phyloP scores from a whole-genome alignment of 257 asterid genomes.

The Solanum piurae region DNA sequence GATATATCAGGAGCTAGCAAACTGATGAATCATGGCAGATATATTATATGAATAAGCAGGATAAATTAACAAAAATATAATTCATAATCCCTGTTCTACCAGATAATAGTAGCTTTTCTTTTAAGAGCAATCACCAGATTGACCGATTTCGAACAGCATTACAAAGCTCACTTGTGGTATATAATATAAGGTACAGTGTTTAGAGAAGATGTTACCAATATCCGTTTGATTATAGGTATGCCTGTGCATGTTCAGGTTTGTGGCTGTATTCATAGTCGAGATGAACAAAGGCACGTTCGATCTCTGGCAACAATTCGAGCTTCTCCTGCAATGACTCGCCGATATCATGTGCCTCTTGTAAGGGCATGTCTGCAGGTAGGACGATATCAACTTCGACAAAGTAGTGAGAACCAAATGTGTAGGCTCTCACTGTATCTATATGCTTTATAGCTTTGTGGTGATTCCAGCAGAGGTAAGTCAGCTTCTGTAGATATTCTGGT shows the following conservation, averaged over 20 bases:
- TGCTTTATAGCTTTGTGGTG: conserved; percentile 45
- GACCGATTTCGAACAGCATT: not conserved
- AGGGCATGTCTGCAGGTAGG: conserved; percentile 34
- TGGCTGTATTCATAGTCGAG: conserved; percentile 22
- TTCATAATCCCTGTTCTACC: not conserved
- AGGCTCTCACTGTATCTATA: conserved; percentile 44
- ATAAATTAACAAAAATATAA: not conserved
- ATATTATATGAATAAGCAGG: not conserved
- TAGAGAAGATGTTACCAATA: not conserved
- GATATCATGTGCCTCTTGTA: conserved; percentile 44
- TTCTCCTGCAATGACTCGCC: conserved; percentile 51
- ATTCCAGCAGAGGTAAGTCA: conserved; percentile 50
- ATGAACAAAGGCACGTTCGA: conserved; percentile 28
- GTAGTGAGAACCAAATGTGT: conserved; percentile 46
- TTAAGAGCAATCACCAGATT: not conserved
- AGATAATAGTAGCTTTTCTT: not conserved
- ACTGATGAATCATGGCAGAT: not conserved
- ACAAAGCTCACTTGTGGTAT: not conserved
- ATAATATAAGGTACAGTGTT: not conserved
- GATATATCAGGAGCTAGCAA: not conserved
- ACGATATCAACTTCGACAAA: conserved; percentile 49
- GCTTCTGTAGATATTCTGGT: conserved; percentile 40
- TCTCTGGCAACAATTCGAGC: conserved; percentile 27
- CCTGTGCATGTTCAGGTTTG: conserved; percentile 25
- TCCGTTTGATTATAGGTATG: conserved; percentile 7